Conservation (phyloP, 2,329 filamentous ascomycete species). For the Penicillium sp. region DNA sequence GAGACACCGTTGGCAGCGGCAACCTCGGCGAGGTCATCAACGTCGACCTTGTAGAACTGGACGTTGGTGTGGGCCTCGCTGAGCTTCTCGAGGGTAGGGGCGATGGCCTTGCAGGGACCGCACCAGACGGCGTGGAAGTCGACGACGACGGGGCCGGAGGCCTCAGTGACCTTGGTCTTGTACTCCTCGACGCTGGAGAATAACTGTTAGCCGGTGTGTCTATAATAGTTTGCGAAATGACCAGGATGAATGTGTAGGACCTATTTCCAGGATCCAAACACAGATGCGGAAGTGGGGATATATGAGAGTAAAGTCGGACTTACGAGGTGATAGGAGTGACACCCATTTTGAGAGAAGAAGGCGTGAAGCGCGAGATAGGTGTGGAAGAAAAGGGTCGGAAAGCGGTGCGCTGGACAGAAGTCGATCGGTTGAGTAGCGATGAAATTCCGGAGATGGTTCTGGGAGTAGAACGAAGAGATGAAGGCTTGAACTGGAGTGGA, state of each 20-base stretch:
- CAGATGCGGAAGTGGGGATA: neutral
- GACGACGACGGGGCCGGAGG: slow-evolving; percentile 65
- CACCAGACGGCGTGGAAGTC: slow-evolving; percentile 92
- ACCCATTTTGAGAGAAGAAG: slow-evolving; percentile 26
- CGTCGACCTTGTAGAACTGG: slow-evolving; percentile 86
- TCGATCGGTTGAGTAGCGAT: slow-evolving; percentile 34
- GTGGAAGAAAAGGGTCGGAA: slow-evolving; percentile 18
- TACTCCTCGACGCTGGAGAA: slow-evolving; percentile 59
- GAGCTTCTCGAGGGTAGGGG: slow-evolving; percentile 69
- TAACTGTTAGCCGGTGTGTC: neutral
- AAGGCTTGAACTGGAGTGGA: slow-evolving; percentile 17
- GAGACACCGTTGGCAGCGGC: slow-evolving; percentile 75
- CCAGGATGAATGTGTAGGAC: no score
- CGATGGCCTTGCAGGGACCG: slow-evolving; percentile 89
- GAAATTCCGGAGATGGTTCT: slow-evolving; percentile 12
- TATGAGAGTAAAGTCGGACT: slow-evolving; percentile 5
- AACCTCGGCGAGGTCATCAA: slow-evolving; percentile 75
- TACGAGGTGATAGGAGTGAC: slow-evolving; percentile 31
- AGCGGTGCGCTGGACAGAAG: slow-evolving; percentile 16
- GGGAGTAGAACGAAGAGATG: slow-evolving; percentile 13
- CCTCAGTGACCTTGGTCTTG: slow-evolving; percentile 49
- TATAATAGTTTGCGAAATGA: neutral
- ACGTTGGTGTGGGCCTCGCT: slow-evolving; percentile 59
- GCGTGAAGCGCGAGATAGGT: slow-evolving; percentile 20
- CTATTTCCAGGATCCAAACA: neutral